Percentiles rank a stretch among this genome's conserved stretches.
These are phyloP conservation scores for Exophiala mesophila DNA, from an alignment of 2,329 filamentous ascomycete species.

Conservation along the genomic window DNA sequence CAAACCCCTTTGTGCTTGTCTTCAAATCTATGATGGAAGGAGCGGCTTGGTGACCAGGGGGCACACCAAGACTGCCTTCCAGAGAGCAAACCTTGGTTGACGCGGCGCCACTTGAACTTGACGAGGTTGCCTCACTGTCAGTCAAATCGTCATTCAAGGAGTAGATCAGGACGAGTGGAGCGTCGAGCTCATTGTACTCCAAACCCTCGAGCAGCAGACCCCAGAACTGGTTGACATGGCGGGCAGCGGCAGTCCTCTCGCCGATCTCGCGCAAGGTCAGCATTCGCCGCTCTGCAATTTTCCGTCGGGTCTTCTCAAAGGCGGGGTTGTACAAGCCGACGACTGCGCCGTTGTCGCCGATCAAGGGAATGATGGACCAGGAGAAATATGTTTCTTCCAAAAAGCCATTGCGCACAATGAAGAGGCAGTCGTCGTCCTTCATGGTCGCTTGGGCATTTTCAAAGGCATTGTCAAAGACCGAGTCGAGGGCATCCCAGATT, in stretches of 20 bases:
- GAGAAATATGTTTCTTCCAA: conserved; percentile 78
- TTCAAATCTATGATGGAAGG: conserved; percentile 63
- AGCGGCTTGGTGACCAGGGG: conserved; percentile 57
- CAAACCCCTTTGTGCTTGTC: conserved; percentile 66
- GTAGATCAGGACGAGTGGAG: conserved; percentile 73
- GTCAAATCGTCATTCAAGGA: conserved; percentile 62
- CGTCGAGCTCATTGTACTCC: conserved; percentile 68
- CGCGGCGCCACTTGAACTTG: conserved; percentile 62
- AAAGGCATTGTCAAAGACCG: conserved; percentile 63
- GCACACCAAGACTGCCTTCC: conserved; percentile 67
- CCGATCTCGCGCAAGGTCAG: conserved; percentile 71
- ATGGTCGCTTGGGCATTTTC: conserved; percentile 71
- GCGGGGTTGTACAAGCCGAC: conserved; percentile 74
- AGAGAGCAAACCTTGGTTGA: conserved; percentile 62
- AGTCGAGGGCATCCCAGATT: conserved; percentile 67
- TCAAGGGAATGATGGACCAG: conserved; percentile 69
- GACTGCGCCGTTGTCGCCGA: conserved; percentile 68
- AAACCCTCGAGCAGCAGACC: conserved; percentile 62
- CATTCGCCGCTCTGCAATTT: conserved; percentile 75
- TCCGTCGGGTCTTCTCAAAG: conserved; percentile 74
- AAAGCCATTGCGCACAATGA: conserved; percentile 61
- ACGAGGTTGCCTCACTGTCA: conserved; percentile 67
- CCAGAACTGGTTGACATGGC: conserved; percentile 71
- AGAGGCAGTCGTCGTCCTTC: conserved; percentile 77
- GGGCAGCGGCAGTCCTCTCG: conserved; percentile 67